phyloP scores from a whole-genome alignment of 179 eudicot species.

The Beta corolliflora region DNA sequence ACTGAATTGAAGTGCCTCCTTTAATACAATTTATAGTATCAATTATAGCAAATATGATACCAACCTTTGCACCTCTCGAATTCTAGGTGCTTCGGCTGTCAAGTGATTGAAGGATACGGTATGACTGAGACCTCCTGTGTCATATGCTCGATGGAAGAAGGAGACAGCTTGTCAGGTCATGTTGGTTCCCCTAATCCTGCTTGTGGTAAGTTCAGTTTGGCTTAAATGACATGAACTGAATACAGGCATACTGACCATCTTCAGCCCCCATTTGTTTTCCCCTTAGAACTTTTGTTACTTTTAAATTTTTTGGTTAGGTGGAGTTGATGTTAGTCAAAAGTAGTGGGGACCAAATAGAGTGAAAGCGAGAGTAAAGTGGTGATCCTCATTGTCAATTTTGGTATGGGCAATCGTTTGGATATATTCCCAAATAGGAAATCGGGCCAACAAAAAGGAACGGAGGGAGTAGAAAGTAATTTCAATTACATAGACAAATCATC shows the following conservation, averaged over 20 bases:
- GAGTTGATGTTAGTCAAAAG: too few species aligned
- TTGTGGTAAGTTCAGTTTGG: slow-evolving; percentile 65
- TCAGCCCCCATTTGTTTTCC: too few species aligned
- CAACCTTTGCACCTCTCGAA: slow-evolving; percentile 12
- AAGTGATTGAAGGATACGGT: slow-evolving; percentile 89
- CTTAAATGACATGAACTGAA: neutral
- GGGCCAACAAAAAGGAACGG: too few species aligned
- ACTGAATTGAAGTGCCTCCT: neutral
- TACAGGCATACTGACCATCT: slow-evolving; percentile 4
- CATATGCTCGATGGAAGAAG: slow-evolving; percentile 70
- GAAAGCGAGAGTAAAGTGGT: too few species aligned
- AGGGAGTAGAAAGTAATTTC: neutral
- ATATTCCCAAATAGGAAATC: too few species aligned
- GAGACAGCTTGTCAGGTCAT: slow-evolving; percentile 81
- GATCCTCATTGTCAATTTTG: too few species aligned
- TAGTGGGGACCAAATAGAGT: too few species aligned
- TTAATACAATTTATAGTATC: neutral
- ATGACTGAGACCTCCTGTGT: slow-evolving; percentile 99
- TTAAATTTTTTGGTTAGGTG: too few species aligned
- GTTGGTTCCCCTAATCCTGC: slow-evolving; percentile 95
- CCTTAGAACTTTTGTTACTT: too few species aligned
- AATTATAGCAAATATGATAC: neutral
- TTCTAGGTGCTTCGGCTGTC: slow-evolving; percentile 92
- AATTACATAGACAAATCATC: neutral
- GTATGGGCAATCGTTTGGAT: too few species aligned